Evolutionary conservation across 495 filamentous ascomycete species (phyloP), one percentile per base, ranked within the genome.

Genomic region (Xylaria acuta): DNA sequence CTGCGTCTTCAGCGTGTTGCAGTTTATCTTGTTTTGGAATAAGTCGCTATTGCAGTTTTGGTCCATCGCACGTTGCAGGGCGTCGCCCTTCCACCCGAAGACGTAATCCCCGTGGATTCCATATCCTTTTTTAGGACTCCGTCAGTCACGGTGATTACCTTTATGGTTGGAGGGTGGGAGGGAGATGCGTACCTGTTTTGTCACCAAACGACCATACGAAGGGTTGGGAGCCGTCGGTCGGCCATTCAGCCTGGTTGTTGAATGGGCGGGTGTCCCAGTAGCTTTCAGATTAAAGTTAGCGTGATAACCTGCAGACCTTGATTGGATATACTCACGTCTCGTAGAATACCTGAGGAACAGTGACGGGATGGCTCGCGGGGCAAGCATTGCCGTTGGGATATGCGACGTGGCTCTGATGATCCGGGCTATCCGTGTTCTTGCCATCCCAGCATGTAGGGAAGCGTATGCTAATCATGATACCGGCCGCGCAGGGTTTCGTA

Each of bases 301-400:
- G 8, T 2, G n/a, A 25, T 14, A 34, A 32, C 2, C 12, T 22
- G 0, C 40, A 1, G 25, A 30, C 38, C 20, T 40, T 67, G 66
- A 36, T 0, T 36, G 27, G n/a, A 36, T 20, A 18, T 25, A 69
- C 67, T 69, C 34, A 69, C 67, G 91, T 85, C 76, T 93, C 91
- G 74, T 89, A 89, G 78, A 93, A 92, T 63, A 93, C 81, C 20
- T 88, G 88, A 45, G 88, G 82, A 11, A 90, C 82, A n/a, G 86
- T 85, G 7, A 84, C 79, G 0, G 91, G 90, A 80, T 92, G 91
- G 2, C 84, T 84, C 6, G 78, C 72, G 0, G 89, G 89, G 75
- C 89, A 91, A 12, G 72, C 72, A 30, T 87, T 87, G 59, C 78
- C 82, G 73, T 86, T 81, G 16, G 78, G 79, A 74, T 84, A 84